Evolutionary conservation across 2,329 filamentous ascomycete species (phyloP).

Genomic region (Fusarium torulosum): DNA sequence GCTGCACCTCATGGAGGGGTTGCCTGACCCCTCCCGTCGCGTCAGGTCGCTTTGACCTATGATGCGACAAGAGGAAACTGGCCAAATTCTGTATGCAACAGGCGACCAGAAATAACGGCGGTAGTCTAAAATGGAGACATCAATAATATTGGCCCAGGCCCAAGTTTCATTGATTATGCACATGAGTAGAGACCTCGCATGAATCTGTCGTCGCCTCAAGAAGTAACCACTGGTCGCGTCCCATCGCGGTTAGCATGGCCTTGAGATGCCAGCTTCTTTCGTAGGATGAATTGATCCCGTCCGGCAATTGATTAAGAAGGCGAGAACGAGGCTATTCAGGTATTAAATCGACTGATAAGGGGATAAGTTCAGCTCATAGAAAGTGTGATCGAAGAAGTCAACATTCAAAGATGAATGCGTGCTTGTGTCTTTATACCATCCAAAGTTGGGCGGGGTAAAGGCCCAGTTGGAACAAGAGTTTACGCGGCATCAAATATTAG

Average conservation of each 20-base stretch:
- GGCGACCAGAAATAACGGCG: neutral
- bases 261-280: neutral
- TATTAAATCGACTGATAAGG: neutral
- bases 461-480: slow-evolving; percentile 1
- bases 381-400: neutral
- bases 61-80: slow-evolving; percentile 34
- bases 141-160: neutral
- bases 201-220: neutral
- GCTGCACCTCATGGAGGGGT: slow-evolving; percentile 17
- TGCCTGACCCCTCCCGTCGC: slow-evolving; percentile 33
- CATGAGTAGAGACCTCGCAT: neutral
- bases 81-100: neutral
- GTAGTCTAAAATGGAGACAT: neutral
- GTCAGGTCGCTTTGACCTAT: slow-evolving; percentile 4
- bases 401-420: neutral
- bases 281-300: neutral
- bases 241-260: slow-evolving; percentile 1
- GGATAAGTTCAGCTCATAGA: neutral
- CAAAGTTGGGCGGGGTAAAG: slow-evolving; percentile 18
- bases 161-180: neutral
- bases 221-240: neutral
- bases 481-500: slow-evolving; percentile 9
- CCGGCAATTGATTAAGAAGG: neutral
- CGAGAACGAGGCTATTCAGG: neutral
- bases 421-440: slow-evolving; percentile 23